Percentiles rank a stretch among this genome's conserved stretches.
Evolutionary conservation across 2,329 filamentous ascomycete genomes (phyloP).

Genomic region (Verruconis gallopava): DNA sequence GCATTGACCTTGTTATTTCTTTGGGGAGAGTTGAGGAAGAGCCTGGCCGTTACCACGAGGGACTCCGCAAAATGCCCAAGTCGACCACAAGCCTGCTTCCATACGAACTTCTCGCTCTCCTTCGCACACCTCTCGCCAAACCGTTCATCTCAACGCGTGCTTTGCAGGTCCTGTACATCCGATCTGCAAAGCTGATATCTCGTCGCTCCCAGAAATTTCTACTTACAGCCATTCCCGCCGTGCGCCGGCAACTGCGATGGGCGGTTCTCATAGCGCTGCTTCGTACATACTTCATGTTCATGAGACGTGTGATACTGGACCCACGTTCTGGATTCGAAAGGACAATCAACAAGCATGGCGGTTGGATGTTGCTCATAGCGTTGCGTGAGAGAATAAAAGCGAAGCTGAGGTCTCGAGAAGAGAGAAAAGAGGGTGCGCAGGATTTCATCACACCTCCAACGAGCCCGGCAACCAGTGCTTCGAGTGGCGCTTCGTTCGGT

Average conservation of each 20-base stretch:
- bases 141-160: neutral
- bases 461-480: neutral
- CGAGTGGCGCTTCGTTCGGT: neutral
- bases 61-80: neutral
- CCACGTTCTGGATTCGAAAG: constrained; percentile 3
- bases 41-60: neutral
- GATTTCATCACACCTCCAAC: neutral
- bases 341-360: constrained; percentile 1
- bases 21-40: neutral
- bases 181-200: neutral
- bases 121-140: neutral
- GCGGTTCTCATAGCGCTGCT: neutral
- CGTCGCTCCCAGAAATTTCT: neutral
- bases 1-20: neutral
- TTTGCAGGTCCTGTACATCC: neutral
- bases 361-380: neutral
- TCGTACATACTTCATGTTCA: constrained; percentile 1
- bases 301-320: neutral
- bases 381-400: neutral
- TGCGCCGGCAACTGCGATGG: neutral
- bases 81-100: neutral
- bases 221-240: neutral
- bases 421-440: neutral
- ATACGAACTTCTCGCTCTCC: neutral
- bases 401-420: neutral